phyloP scores from a whole-genome alignment of 2,329 filamentous ascomycete genomes.

The Aspergillus intermedius region DNA sequence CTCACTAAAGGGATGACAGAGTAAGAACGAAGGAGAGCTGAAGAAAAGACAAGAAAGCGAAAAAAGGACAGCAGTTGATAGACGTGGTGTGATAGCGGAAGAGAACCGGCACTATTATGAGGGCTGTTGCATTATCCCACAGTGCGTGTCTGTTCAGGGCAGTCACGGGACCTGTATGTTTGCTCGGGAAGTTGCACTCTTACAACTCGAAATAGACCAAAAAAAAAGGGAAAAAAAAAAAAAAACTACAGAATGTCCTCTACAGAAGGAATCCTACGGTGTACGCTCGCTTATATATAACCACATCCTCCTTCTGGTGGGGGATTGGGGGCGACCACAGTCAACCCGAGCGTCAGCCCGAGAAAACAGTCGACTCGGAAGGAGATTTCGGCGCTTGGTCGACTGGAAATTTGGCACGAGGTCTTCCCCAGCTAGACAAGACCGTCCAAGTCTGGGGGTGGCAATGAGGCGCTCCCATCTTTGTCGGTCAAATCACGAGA shows the following conservation, averaged over 20 bases:
- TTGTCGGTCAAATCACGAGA: constrained; percentile 9
- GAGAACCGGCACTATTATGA: not conserved
- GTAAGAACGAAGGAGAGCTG: constrained; percentile 1
- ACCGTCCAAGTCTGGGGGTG: not conserved
- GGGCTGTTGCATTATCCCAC: not conserved
- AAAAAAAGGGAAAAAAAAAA: not conserved
- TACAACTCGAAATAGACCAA: not conserved
- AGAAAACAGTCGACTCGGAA: constrained; percentile 13
- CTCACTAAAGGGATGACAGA: constrained; percentile 1
- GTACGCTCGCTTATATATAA: constrained; percentile 3
- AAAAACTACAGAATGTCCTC: not conserved
- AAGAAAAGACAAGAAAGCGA: not conserved
- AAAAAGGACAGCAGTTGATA: not conserved
- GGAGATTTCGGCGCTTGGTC: constrained; percentile 11
- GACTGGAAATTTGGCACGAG: constrained; percentile 1
- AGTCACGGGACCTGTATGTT: not conserved
- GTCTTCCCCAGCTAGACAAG: not conserved
- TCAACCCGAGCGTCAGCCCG: constrained; percentile 7
- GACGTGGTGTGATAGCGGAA: not conserved
- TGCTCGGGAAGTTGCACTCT: not conserved
- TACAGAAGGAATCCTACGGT: not conserved
- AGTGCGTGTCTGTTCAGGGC: not conserved
- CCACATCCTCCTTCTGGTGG: constrained; percentile 7
- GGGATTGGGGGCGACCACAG: constrained; percentile 1
- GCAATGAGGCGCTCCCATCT: constrained; percentile 1